phyloP scores from a whole-genome alignment of 2,329 filamentous ascomycete genomes.

The Aspergillus pseudoglaucus region DNA sequence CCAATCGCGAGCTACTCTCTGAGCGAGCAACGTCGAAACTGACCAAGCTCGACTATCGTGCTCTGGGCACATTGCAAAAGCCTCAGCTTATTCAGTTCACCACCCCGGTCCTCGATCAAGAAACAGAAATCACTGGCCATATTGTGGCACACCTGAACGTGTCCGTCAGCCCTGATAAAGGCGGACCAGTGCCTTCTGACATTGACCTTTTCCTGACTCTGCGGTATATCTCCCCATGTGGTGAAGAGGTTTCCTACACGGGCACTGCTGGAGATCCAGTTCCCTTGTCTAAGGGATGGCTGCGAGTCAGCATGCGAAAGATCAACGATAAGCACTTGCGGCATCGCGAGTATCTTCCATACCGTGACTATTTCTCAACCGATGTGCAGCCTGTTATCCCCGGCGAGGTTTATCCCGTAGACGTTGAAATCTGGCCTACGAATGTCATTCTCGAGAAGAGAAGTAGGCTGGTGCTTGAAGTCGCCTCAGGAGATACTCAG shows the following conservation, averaged over 20 bases:
- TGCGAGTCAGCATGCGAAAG: constrained; percentile 47
- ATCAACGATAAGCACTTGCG: constrained; percentile 38
- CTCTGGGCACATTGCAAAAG: no score
- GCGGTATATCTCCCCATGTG: constrained; percentile 43
- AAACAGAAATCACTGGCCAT: constrained; percentile 66
- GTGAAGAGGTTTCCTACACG: constrained; percentile 50
- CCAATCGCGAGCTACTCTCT: no score
- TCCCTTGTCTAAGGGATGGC: constrained; percentile 50
- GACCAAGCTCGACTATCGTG: no score
- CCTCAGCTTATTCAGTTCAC: no score
- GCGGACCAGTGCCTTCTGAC: constrained; percentile 39
- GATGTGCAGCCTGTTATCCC: constrained; percentile 44
- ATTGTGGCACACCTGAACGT: constrained; percentile 59
- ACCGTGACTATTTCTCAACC: constrained; percentile 46
- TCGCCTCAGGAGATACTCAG: no score
- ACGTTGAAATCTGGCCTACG: no score
- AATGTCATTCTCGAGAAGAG: no score
- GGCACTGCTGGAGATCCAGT: constrained; percentile 51
- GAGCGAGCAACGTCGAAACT: no score
- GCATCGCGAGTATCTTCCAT: constrained; percentile 42
- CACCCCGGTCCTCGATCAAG: constrained; percentile 20
- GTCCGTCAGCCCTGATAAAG: constrained; percentile 42
- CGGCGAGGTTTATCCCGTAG: constrained; percentile 15
- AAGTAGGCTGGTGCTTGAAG: no score
- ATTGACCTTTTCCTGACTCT: constrained; percentile 53